phyloP scores from a whole-genome alignment of 1,284 basidiomycete genomes.

The Sphaerobolus stellatus region DNA sequence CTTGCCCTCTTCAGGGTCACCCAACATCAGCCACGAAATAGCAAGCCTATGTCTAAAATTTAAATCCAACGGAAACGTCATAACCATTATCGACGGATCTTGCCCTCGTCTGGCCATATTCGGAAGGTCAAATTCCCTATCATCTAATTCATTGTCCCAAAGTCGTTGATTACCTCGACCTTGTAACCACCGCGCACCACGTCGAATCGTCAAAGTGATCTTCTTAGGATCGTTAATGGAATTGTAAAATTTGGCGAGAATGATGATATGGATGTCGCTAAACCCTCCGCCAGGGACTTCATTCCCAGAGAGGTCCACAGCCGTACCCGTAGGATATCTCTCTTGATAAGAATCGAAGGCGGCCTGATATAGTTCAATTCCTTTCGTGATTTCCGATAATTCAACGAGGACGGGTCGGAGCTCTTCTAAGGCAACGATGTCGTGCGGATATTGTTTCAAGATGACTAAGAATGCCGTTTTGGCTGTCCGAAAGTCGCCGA shows the following conservation, averaged over 20 bases:
- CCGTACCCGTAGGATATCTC: slow-evolving; percentile 35
- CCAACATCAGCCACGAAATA: slow-evolving; percentile 79
- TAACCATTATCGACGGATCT: slow-evolving; percentile 42
- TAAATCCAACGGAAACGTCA: slow-evolving; percentile 69
- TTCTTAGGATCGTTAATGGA: slow-evolving; percentile 66
- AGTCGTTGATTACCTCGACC: slow-evolving; percentile 71
- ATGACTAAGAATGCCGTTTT: slow-evolving; percentile 75
- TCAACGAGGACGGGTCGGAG: slow-evolving; percentile 78
- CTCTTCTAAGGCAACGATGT: slow-evolving; percentile 78
- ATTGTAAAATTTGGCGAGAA: slow-evolving; percentile 83
- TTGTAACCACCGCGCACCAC: slow-evolving; percentile 87
- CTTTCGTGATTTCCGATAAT: slow-evolving; percentile 61
- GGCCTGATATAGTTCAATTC: slow-evolving; percentile 62
- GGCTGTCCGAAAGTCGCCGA: slow-evolving; percentile 71
- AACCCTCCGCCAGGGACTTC: slow-evolving; percentile 50
- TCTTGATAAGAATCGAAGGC: slow-evolving; percentile 49
- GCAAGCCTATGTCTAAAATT: slow-evolving; percentile 87
- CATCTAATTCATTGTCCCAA: slow-evolving; percentile 85
- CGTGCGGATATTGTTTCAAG: slow-evolving; percentile 75
- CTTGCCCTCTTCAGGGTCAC: slow-evolving; percentile 79
- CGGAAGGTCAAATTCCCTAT: slow-evolving; percentile 79
- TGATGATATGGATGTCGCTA: slow-evolving; percentile 60
- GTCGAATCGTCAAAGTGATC: slow-evolving; percentile 69
- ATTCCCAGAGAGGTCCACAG: slow-evolving; percentile 24
- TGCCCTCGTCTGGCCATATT: slow-evolving; percentile 29